phyloP scores from a whole-genome alignment of 2,329 filamentous ascomycete genomes.

The Hypocrella siamensis region DNA sequence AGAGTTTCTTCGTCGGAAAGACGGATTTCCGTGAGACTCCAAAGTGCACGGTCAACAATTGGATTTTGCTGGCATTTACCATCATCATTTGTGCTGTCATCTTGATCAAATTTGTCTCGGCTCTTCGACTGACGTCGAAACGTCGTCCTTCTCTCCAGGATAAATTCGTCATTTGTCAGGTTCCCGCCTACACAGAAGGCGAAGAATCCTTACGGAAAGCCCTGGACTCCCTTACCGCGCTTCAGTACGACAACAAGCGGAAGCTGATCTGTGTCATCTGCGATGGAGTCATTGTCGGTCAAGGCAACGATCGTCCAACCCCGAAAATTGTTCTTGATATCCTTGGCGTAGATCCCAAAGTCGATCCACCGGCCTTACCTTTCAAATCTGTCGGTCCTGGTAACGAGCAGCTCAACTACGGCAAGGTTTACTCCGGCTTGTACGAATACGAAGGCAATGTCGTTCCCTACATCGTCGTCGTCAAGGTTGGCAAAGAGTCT shows the following conservation, averaged over 20 bases:
- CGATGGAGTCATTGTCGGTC: constrained; percentile 91
- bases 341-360: constrained; percentile 88
- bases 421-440: constrained; percentile 93
- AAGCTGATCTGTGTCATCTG: constrained; percentile 95
- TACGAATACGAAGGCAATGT: constrained; percentile 98
- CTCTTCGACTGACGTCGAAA: constrained; percentile 86
- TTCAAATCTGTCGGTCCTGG: constrained; percentile 88
- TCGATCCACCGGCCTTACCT: constrained; percentile 83
- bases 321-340: constrained; percentile 97
- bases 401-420: constrained; percentile 90
- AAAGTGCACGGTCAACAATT: constrained; percentile 78
- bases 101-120: constrained; percentile 75
- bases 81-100: constrained; percentile 71
- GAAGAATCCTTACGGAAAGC: constrained; percentile 90
- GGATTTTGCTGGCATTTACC: constrained; percentile 76
- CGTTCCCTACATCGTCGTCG: constrained; percentile 86
- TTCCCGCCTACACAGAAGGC: constrained; percentile 94
- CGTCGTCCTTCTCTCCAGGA: constrained; percentile 79
- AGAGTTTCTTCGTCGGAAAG: constrained; percentile 68
- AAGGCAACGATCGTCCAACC: constrained; percentile 89
- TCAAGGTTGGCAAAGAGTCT: constrained; percentile 95
- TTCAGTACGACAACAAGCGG: constrained; percentile 96
- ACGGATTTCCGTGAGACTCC: constrained; percentile 68
- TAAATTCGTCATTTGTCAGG: constrained; percentile 97
- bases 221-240: constrained; percentile 80